Conservation (phyloP, 2,329 filamentous ascomycete genomes). For the Gaeumannomyces tritici region DNA sequence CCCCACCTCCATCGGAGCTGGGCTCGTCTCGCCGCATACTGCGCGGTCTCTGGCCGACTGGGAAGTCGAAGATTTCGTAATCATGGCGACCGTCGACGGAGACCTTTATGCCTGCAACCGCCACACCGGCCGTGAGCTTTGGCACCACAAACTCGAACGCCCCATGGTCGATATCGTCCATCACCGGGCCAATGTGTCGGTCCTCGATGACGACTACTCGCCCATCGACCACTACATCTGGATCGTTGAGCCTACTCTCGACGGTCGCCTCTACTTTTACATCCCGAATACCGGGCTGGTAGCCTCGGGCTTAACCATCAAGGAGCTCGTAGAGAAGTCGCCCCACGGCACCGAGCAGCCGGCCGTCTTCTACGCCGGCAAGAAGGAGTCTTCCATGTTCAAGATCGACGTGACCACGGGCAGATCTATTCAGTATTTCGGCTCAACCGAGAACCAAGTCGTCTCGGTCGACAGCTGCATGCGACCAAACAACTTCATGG, state of each 20-base stretch:
- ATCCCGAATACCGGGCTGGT: constrained; percentile 58
- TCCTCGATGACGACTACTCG: constrained; percentile 47
- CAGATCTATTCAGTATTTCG: constrained; percentile 20
- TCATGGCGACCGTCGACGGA: constrained; percentile 99
- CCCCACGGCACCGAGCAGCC: constrained; percentile 66
- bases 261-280: constrained; percentile 83
- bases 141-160: constrained; percentile 75
- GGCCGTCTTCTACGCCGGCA: constrained; percentile 78
- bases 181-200: constrained; percentile 59
- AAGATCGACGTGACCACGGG: constrained; percentile 84
- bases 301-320: constrained; percentile 65
- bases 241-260: constrained; percentile 86
- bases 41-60: constrained; percentile 98
- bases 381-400: constrained; percentile 83
- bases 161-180: constrained; percentile 89
- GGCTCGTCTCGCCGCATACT: constrained; percentile 73
- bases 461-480: constrained; percentile 55
- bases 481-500: constrained; percentile 54
- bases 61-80: constrained; percentile 99
- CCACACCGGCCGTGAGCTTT: constrained; percentile 72
- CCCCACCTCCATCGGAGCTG: constrained; percentile 46
- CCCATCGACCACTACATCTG: constrained; percentile 81
- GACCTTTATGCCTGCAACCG: constrained; percentile 86
- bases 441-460: constrained; percentile 1
- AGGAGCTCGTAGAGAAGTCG: constrained; percentile 75